Percentiles rank a stretch among this genome's conserved stretches.
These are phyloP conservation scores for Mortierella claussenii DNA, from an alignment of 192 early-diverging fungal genomes.

Conservation along the genomic window DNA sequence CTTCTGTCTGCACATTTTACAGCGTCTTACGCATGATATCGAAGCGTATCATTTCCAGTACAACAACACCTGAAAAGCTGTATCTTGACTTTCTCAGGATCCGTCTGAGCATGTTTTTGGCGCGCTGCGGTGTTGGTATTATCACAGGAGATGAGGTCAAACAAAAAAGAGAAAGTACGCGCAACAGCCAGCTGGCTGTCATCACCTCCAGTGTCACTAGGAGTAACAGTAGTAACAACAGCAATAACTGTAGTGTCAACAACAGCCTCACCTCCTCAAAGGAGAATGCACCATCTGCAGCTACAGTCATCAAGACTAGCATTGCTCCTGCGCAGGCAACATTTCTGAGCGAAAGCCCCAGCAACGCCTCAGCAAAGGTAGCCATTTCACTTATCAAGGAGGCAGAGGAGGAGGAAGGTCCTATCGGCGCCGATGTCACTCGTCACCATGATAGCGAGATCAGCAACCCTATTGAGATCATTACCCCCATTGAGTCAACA, in stretches of 20 bases:
- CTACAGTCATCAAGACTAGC: slow-evolving; percentile 4
- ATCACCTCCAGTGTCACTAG: neutral
- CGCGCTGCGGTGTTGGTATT: slow-evolving; percentile 51
- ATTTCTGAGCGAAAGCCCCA: slow-evolving; percentile 1
- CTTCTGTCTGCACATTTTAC: slow-evolving; percentile 51
- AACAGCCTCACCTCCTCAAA: neutral
- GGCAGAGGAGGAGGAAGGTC: neutral
- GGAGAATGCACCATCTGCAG: neutral
- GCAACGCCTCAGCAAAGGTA: neutral
- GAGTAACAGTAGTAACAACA: neutral
- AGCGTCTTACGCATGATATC: slow-evolving; percentile 53
- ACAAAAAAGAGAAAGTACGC: slow-evolving; percentile 23
- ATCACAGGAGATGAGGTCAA: slow-evolving; percentile 42
- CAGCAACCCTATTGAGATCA: neutral
- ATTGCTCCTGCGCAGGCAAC: slow-evolving; percentile 1
- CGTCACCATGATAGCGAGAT: neutral
- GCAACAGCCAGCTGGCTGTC: neutral
- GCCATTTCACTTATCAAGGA: neutral
- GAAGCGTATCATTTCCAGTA: slow-evolving; percentile 43
- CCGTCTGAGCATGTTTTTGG: slow-evolving; percentile 53
- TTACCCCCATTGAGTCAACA: neutral
- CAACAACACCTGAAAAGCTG: slow-evolving; percentile 42
- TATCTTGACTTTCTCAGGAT: slow-evolving; percentile 51
- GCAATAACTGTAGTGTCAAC: neutral
- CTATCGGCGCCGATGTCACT: neutral